Evolutionary conservation across 805 yeast species (phyloP), one percentile per base, ranked within the genome.

Genomic region (Metschnikowia hibisci): DNA sequence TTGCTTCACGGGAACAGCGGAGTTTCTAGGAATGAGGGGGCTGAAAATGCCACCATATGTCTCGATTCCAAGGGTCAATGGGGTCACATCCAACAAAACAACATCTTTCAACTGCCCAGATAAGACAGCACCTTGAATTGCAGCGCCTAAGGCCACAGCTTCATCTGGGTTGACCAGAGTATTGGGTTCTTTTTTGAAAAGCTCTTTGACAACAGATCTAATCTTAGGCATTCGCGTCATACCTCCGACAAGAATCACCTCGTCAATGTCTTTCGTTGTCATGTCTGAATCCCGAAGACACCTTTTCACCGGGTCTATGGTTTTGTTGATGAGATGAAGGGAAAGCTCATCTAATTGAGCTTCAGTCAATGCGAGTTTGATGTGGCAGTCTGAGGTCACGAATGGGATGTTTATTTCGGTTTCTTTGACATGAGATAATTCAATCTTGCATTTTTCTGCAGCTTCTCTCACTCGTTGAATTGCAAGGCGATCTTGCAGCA

Each of bases 211-310:
- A 6, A 80, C 70, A 30, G 72, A 73, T 47, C 88, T 69, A 46
- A 86, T 79, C 63, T 80, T 81, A 43, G 95, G 95, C 95, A 86
- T 86, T 63, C 95, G 71, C 4, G 95, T 85, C 95, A 86, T 86
- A 51, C 95, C 95, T 45, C 95, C 95, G 31, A 86, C 95, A 33
- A 86, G 60, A 34, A 86, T 77, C 25, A 86, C 80, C 60, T 86
- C 89, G 57, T 85, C 86, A 38, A 85, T 73, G 28, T 84, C 87
- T 27, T 75, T 73, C 6, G 81, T 69, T 33, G 78, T 70, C 50
- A 86, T 64, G 30, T 78, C 83, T 1, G 93, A 88, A 65, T 86
- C 95, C 54, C 78, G 76, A 35, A 86, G 61, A 32, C 93, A 89
- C 57, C 77, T 78, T 56, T 81, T 80, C 22, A 85, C 88, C 3